A percentile compares a stretch with the other conserved stretches of the same genome.
phyloP scores from a whole-genome alignment of 73 alveolate species.

The Stentor coeruleus region DNA sequence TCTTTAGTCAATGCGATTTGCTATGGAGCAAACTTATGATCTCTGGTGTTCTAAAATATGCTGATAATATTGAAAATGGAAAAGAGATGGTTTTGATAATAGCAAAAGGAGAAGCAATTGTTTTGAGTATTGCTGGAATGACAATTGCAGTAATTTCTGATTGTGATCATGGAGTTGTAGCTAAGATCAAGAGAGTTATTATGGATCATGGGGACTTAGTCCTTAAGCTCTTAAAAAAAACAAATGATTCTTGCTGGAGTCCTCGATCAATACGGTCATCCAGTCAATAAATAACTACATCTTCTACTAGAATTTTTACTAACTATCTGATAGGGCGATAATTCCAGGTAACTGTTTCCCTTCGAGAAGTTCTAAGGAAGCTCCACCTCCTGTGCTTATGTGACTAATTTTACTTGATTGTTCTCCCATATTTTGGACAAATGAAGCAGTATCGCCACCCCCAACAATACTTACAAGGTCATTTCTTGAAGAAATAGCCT shows the following conservation, averaged over 20 bases:
- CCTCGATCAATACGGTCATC: conserved; percentile 92
- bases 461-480: conserved; percentile 80
- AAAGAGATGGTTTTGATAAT: conserved; percentile 95
- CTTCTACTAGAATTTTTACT: no score
- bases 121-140: conserved; percentile 97
- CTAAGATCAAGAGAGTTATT: conserved; percentile 97
- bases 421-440: conserved; percentile 41
- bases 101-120: conserved; percentile 99
- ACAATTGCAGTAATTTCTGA: conserved; percentile 98
- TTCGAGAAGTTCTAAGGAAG: conserved; percentile 78
- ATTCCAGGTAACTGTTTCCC: conserved; percentile 87
- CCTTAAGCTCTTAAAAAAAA: conserved; percentile 96
- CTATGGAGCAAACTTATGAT: conserved; percentile 99
- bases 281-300: no score
- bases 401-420: conserved; percentile 49
- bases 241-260: conserved; percentile 95
- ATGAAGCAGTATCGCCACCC: conserved; percentile 86
- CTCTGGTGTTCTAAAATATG: conserved; percentile 99
- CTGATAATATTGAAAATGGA: conserved; percentile 92
- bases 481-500: conserved; percentile 42
- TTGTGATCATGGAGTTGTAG: conserved; percentile 98
- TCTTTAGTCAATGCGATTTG: conserved; percentile 98
- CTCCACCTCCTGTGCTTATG: conserved; percentile 94
- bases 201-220: conserved; percentile 99
- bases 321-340: conserved; percentile 29